Evolutionary conservation across 176 grass and related monocot species (phyloP).

Genomic region (Oryza coarctata): DNA sequence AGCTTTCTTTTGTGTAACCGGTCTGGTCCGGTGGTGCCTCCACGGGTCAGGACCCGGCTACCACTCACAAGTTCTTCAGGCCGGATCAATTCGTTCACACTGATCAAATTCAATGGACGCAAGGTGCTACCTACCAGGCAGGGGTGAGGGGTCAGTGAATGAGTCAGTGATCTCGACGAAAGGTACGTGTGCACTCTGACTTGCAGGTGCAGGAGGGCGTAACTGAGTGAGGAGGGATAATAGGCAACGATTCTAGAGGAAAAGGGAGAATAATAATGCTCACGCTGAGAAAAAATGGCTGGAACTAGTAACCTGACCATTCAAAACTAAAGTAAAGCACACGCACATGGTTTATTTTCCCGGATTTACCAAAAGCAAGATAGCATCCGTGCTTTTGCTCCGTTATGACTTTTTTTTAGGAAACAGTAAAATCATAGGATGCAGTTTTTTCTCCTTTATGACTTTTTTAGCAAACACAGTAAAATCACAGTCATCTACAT

Average conservation of each 20-base stretch:
- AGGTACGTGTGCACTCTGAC: background rate
- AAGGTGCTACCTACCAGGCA: background rate
- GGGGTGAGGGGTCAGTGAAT: background rate
- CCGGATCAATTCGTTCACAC: slow-evolving; percentile 38
- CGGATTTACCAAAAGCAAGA: background rate
- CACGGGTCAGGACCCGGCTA: slow-evolving; percentile 12
- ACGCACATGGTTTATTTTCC: background rate
- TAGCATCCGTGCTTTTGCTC: background rate
- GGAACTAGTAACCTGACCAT: background rate
- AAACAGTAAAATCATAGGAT: too few relatives aligned
- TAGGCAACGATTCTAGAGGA: background rate
- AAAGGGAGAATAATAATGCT: background rate
- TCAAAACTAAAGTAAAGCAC: too few relatives aligned
- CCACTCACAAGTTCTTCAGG: background rate
- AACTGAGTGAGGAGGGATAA: slow-evolving; percentile 25
- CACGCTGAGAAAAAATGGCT: background rate
- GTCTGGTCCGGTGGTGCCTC: slow-evolving; percentile 42
- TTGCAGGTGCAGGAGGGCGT: slow-evolving; percentile 6
- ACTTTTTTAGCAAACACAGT: too few relatives aligned
- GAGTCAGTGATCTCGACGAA: slow-evolving; percentile 30
- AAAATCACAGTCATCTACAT: too few relatives aligned
- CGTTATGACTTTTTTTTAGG: background rate
- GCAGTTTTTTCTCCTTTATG: too few relatives aligned
- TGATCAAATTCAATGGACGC: slow-evolving; percentile 2
- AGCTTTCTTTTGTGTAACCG: background rate